Conservation (phyloP, 2,329 filamentous ascomycete species). For the Chalara sp. region DNA sequence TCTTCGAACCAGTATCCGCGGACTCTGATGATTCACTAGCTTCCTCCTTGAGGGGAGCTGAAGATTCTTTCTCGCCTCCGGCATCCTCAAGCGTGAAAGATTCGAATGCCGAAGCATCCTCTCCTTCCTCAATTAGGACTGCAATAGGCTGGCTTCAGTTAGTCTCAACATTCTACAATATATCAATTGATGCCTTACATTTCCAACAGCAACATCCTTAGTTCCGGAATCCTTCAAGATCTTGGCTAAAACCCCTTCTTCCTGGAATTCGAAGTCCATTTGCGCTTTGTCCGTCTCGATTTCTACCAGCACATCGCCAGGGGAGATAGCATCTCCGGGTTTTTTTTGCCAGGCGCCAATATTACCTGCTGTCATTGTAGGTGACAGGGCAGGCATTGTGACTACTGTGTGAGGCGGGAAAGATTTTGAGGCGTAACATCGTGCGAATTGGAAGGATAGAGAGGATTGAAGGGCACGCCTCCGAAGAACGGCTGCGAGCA, state of each 20-base stretch:
- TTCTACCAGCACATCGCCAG: constrained; percentile 93
- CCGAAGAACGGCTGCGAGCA: constrained; percentile 59
- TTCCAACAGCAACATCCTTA: constrained; percentile 92
- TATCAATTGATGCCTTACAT: constrained; percentile 55
- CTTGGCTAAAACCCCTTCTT: constrained; percentile 93
- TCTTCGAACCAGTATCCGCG: constrained; percentile 46
- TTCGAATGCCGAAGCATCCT: constrained; percentile 82
- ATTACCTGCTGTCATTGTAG: constrained; percentile 95
- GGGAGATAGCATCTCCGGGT: constrained; percentile 75
- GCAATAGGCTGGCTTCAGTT: constrained; percentile 73
- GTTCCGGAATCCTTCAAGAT: constrained; percentile 85
- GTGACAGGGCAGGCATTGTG: constrained; percentile 96
- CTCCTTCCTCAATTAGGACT: constrained; percentile 85
- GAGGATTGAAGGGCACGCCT: constrained; percentile 51
- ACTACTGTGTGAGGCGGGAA: constrained; percentile 93
- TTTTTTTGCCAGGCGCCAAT: constrained; percentile 99
- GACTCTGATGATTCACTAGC: constrained; percentile 56
- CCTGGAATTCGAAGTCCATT: constrained; percentile 99
- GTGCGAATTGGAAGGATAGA: constrained; percentile 48
- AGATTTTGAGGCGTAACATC: constrained; percentile 57
- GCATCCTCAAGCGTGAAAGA: constrained; percentile 85
- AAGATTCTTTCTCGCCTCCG: constrained; percentile 67
- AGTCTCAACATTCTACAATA: constrained; percentile 12
- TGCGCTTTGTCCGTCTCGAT: constrained; percentile 99
- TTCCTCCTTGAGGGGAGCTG: constrained; percentile 60